Conservation (phyloP, 768 basidiomycete genomes). For the Lanmaoa rubissima region DNA sequence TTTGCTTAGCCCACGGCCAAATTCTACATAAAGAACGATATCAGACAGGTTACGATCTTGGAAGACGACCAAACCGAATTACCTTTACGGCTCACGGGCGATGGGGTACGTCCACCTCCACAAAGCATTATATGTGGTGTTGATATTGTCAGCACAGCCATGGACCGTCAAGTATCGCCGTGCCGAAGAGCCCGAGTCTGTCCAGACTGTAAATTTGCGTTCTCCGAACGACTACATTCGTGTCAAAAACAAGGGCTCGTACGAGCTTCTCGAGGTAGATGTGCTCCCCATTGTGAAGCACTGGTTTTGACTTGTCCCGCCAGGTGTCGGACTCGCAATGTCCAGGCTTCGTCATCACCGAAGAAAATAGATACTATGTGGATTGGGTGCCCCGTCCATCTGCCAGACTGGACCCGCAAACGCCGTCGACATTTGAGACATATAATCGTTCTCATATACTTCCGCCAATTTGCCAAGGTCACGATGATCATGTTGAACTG, state of each 20-base stretch:
- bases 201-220: constrained; percentile 42
- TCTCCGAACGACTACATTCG: constrained; percentile 70
- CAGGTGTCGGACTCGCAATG: constrained; percentile 86
- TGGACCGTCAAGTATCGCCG: constrained; percentile 81
- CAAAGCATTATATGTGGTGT: neutral
- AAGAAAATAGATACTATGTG: constrained; percentile 65
- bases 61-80: constrained; percentile 72
- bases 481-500: constrained; percentile 78
- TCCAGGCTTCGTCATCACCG: constrained; percentile 62
- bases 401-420: constrained; percentile 62
- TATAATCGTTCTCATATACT: constrained; percentile 76
- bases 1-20: constrained; percentile 71
- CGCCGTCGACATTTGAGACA: constrained; percentile 52
- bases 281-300: constrained; percentile 2
- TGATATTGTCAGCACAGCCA: constrained; percentile 50
- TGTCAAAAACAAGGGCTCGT: constrained; percentile 74
- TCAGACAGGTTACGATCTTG: constrained; percentile 60
- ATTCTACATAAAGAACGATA: constrained; percentile 70
- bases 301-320: neutral
- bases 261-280: constrained; percentile 67
- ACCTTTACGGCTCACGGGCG: constrained; percentile 86
- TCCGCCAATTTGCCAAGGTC: constrained; percentile 78
- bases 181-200: constrained; percentile 40
- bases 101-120: constrained; percentile 59
- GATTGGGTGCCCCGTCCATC: constrained; percentile 79